These are phyloP conservation scores for Tetrapyrgos nigripes DNA, from an alignment of 1,284 basidiomycete species.

Conservation along the genomic window DNA sequence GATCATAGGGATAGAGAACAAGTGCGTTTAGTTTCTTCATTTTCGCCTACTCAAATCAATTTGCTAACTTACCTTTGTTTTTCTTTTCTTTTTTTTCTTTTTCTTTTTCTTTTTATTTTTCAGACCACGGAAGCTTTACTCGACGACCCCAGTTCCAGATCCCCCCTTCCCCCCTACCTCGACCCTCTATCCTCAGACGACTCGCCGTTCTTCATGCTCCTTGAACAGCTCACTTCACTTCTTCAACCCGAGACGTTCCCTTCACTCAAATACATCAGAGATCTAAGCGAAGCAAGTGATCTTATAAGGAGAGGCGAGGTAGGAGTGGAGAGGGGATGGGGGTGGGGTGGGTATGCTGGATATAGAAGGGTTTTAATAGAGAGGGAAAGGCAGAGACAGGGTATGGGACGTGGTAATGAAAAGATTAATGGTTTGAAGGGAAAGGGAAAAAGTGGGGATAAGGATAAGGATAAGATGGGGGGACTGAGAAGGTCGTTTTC, in stretches of 20 bases:
- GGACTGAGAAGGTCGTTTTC: not conserved
- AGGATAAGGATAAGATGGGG: too few species aligned
- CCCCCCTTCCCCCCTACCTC: not conserved
- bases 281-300: slow-evolving; percentile 57
- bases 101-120: too few species aligned
- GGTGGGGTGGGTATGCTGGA: not conserved
- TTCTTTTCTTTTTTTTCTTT: not conserved
- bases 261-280: slow-evolving; percentile 62
- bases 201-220: slow-evolving; percentile 66
- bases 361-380: not conserved
- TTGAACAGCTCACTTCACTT: slow-evolving; percentile 67
- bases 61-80: slow-evolving; percentile 30
- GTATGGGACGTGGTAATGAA: slow-evolving; percentile 18
- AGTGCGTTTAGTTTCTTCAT: slow-evolving; percentile 30
- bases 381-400: not conserved
- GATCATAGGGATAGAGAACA: not conserved
- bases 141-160: not conserved
- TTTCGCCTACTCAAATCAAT: not conserved
- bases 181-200: slow-evolving; percentile 38
- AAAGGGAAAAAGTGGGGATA: too few species aligned
- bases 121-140: too few species aligned
- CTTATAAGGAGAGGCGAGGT: slow-evolving; percentile 35
- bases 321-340: slow-evolving; percentile 11
- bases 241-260: slow-evolving; percentile 68
- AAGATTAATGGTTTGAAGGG: too few species aligned